Conservation (phyloP, 345 rosid species). For the Stellera chamaejasme region DNA sequence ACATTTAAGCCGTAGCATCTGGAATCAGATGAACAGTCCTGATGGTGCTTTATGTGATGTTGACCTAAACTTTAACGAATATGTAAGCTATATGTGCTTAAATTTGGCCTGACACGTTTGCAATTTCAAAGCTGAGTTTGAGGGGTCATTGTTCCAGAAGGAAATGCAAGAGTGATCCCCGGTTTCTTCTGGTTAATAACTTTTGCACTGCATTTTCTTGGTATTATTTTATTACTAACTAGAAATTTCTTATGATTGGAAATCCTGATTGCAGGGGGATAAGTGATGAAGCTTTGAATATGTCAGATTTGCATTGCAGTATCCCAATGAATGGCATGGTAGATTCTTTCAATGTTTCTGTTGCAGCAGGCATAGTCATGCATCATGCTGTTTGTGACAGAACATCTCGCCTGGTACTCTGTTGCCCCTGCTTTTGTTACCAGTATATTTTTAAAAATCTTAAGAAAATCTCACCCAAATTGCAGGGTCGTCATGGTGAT, state of each 20-base stretch:
- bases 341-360: conserved; percentile 94
- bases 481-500: conserved; percentile 85
- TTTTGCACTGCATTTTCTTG: neutral
- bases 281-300: conserved; percentile 66
- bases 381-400: conserved; percentile 88
- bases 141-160: no score
- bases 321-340: conserved; percentile 99
- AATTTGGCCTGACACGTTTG: no score
- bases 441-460: neutral
- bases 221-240: neutral
- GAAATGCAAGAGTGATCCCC: no score
- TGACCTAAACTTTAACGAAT: no score
- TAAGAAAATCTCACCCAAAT: neutral
- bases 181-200: neutral
- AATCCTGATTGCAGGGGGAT: conserved; percentile 55
- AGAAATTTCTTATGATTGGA: neutral
- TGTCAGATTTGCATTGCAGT: conserved; percentile 80
- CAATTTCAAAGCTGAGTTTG: no score
- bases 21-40: no score
- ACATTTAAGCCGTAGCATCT: neutral
- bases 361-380: conserved; percentile 92
- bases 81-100: no score
- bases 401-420: conserved; percentile 61
- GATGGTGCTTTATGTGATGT: no score
- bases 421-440: neutral